phyloP scores from a whole-genome alignment of 2,329 filamentous ascomycete genomes.

The Colletotrichum orbiculare region DNA sequence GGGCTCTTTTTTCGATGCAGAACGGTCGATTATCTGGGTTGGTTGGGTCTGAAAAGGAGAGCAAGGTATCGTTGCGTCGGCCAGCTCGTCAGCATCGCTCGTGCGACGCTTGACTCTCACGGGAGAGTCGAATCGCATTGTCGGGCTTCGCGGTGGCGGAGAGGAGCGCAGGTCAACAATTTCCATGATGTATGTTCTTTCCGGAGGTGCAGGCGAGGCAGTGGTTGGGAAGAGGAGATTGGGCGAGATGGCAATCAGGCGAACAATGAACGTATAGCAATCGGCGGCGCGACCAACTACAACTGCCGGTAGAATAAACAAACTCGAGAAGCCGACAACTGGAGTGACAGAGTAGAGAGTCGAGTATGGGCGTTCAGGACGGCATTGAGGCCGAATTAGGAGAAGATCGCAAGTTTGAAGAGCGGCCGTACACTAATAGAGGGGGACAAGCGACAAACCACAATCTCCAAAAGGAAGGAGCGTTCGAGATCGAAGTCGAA shows the following conservation, averaged over 20 bases:
- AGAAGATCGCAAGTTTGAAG: slow-evolving; percentile 7
- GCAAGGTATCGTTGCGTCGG: slow-evolving; percentile 57
- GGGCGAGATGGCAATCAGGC: background rate
- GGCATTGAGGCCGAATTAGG: background rate
- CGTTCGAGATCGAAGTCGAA: slow-evolving; percentile 13
- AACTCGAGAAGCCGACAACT: background rate
- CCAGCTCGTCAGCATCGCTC: slow-evolving; percentile 58
- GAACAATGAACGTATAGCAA: slow-evolving; percentile 13
- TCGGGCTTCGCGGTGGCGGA: slow-evolving; percentile 17
- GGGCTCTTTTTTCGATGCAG: slow-evolving; percentile 44
- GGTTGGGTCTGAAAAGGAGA: slow-evolving; percentile 58
- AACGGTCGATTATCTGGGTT: slow-evolving; percentile 58
- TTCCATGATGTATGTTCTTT: slow-evolving; percentile 11
- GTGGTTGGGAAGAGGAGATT: background rate
- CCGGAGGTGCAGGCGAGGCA: background rate
- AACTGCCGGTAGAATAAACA: background rate
- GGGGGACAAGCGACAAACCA: too few species aligned
- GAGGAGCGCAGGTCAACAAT: slow-evolving; percentile 29
- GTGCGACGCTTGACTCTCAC: slow-evolving; percentile 3
- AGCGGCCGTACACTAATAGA: background rate
- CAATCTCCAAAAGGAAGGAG: slow-evolving; percentile 12
- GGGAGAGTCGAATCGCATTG: slow-evolving; percentile 6
- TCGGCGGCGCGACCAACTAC: background rate
- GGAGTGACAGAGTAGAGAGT: too few species aligned
- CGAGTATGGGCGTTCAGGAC: background rate